Evolutionary conservation across 1,284 basidiomycete species (phyloP).

Genomic region (Boletus smithii): DNA sequence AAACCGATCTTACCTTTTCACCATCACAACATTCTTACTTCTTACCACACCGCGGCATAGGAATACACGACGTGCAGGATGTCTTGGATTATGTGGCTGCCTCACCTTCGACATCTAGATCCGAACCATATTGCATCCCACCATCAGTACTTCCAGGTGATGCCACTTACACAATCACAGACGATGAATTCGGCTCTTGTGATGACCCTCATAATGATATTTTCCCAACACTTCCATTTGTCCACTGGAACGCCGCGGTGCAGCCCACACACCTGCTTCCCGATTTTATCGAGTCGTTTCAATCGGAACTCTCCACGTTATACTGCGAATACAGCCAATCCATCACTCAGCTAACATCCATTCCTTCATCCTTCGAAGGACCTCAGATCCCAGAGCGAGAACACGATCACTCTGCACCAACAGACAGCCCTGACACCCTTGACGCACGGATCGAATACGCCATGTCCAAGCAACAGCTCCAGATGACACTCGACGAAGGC

Average conservation of each 20-base stretch:
- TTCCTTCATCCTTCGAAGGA: constrained; percentile 32
- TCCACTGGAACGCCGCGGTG: constrained; percentile 26
- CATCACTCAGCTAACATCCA: constrained; percentile 43
- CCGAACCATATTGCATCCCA: constrained; percentile 15
- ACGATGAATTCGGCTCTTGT: constrained; percentile 4
- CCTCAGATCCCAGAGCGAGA: constrained; percentile 11
- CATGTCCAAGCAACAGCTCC: constrained; percentile 63
- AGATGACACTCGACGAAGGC: constrained; percentile 60
- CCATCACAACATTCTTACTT: constrained; percentile 9
- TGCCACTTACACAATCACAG: constrained; percentile 5
- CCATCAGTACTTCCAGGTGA: constrained; percentile 12
- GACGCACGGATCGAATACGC: constrained; percentile 44
- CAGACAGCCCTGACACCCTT: constrained; percentile 28
- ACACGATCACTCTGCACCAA: constrained; percentile 5
- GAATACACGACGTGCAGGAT: constrained; percentile 17
- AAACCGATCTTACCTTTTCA: background rate
- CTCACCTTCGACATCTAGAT: constrained; percentile 17
- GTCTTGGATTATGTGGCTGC: constrained; percentile 6
- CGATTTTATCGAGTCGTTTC: constrained; percentile 24
- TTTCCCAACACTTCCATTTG: constrained; percentile 21
- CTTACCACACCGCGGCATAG: constrained; percentile 14
- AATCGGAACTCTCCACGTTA: constrained; percentile 40
- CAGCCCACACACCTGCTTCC: constrained; percentile 16
- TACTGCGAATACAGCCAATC: constrained; percentile 51
- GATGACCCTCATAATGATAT: constrained; percentile 15